A percentile compares a stretch with the other conserved stretches of the same genome.
phyloP scores from a whole-genome alignment of 2,329 filamentous ascomycete genomes.

The Ophiostoma angusticollis region DNA sequence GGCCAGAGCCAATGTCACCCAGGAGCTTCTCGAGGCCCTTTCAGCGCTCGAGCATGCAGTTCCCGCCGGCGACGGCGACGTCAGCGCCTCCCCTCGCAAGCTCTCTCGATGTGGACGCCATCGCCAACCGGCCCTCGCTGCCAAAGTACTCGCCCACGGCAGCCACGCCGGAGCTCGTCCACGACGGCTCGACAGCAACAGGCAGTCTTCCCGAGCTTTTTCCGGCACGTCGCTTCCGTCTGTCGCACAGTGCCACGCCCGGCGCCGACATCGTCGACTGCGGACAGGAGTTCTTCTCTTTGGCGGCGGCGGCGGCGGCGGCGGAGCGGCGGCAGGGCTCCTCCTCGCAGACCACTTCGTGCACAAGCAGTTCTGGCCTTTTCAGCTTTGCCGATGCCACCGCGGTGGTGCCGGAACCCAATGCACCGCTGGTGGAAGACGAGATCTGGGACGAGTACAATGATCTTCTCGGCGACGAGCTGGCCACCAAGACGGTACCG shows the following conservation, averaged over 20 bases:
- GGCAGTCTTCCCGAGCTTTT: slow-evolving; percentile 21
- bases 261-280: slow-evolving; percentile 17
- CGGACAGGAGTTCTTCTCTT: slow-evolving; percentile 62
- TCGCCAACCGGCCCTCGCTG: slow-evolving; percentile 37
- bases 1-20: slow-evolving; percentile 53
- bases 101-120: slow-evolving; percentile 25
- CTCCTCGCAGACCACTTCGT: slow-evolving; percentile 49
- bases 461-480: slow-evolving; percentile 64
- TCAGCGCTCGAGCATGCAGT: slow-evolving; percentile 38
- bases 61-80: slow-evolving; percentile 13
- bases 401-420: slow-evolving; percentile 49
- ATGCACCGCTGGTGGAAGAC: slow-evolving; percentile 58
- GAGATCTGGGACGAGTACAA: slow-evolving; percentile 94
- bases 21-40: slow-evolving; percentile 84
- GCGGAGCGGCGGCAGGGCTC: too few relatives aligned
- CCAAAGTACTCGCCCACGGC: slow-evolving; percentile 19
- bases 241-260: slow-evolving; percentile 20
- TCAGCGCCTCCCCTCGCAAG: slow-evolving; percentile 15
- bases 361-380: slow-evolving; percentile 50
- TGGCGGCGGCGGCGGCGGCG: too few relatives aligned
- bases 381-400: slow-evolving; percentile 49
- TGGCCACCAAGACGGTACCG: slow-evolving; percentile 25
- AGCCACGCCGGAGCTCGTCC: slow-evolving; percentile 26
- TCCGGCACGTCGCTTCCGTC: slow-evolving; percentile 17
- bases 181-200: slow-evolving; percentile 24